Conservation (phyloP, 1,139 yeast species). For the Yamadazyma buinensis region DNA sequence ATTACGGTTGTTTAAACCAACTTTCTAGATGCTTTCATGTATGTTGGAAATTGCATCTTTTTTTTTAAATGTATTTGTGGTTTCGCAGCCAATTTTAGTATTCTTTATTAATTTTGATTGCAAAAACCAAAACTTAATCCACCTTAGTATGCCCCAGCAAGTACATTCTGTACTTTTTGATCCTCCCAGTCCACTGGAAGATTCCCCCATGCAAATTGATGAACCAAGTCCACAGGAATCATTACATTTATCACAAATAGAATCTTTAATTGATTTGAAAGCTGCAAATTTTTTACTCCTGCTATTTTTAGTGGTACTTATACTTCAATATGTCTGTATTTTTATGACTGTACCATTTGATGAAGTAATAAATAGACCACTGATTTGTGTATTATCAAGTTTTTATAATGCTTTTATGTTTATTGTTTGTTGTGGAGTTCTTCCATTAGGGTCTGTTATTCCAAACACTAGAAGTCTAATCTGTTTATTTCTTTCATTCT, state of each 20-base stretch:
- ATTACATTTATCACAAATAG: conserved; percentile 1
- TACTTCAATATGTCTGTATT: conserved; percentile 35
- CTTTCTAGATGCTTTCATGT: no score
- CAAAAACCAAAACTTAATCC: neutral
- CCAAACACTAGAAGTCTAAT: conserved; percentile 17
- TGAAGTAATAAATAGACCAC: conserved; percentile 38
- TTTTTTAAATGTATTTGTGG: neutral
- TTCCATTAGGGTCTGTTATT: conserved; percentile 14
- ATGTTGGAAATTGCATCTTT: no score
- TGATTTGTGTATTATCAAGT: conserved; percentile 23
- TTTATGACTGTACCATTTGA: conserved; percentile 43
- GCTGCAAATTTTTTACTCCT: conserved; percentile 19
- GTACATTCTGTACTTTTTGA: conserved; percentile 5
- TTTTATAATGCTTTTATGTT: conserved; percentile 27
- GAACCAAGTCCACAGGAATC: neutral
- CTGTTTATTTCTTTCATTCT: conserved; percentile 17
- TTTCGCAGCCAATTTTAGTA: conserved; percentile 1
- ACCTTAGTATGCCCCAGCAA: neutral
- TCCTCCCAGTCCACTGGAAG: no score
- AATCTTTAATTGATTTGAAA: conserved; percentile 10
- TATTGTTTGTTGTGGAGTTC: conserved; percentile 16
- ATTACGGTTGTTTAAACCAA: no score
- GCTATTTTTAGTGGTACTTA: conserved; percentile 26
- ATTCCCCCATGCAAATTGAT: neutral
- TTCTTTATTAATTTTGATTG: neutral